phyloP scores from a whole-genome alignment of 768 basidiomycete species.

The Psilocybe cyanescens region DNA sequence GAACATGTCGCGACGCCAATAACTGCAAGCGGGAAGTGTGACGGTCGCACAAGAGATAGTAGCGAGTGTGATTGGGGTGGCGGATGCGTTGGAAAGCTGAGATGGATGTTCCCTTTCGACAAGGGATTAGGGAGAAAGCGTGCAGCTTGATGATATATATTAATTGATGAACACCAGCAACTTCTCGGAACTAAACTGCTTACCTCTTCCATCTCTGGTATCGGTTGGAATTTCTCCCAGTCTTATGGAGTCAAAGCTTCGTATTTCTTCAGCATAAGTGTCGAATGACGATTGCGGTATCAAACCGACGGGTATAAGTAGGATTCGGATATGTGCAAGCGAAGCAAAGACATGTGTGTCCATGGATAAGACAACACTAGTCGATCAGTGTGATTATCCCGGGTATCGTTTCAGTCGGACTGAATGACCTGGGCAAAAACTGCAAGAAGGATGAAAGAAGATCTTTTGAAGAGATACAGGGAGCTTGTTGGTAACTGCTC shows the following conservation, averaged over 20 bases:
- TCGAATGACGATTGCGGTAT: conserved; percentile 75
- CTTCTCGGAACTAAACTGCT: conserved; percentile 19
- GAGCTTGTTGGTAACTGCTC: neutral
- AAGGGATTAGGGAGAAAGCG: conserved; percentile 82
- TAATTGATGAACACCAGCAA: neutral
- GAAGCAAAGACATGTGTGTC: conserved; percentile 77
- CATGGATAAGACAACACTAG: conserved; percentile 42
- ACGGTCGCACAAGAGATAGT: conserved; percentile 75
- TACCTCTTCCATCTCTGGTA: conserved; percentile 77
- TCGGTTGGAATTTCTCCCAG: conserved; percentile 85
- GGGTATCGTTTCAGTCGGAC: neutral
- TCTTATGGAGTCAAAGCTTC: conserved; percentile 71
- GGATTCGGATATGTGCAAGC: conserved; percentile 82
- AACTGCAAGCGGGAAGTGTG: conserved; percentile 84
- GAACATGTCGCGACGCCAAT: conserved; percentile 84
- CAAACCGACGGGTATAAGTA: conserved; percentile 84
- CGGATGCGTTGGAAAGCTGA: conserved; percentile 79
- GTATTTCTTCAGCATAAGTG: conserved; percentile 73
- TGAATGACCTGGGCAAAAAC: neutral
- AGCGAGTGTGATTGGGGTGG: conserved; percentile 68
- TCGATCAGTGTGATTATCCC: neutral
- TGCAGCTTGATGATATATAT: conserved; percentile 40
- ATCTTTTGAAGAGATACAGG: too few relatives aligned
- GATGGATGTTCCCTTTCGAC: conserved; percentile 80
- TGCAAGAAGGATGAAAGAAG: neutral